A percentile compares a stretch with the other conserved stretches of the same genome.
Conservation (phyloP, 2,329 filamentous ascomycete genomes). For the Fusarium keratoplasticum region DNA sequence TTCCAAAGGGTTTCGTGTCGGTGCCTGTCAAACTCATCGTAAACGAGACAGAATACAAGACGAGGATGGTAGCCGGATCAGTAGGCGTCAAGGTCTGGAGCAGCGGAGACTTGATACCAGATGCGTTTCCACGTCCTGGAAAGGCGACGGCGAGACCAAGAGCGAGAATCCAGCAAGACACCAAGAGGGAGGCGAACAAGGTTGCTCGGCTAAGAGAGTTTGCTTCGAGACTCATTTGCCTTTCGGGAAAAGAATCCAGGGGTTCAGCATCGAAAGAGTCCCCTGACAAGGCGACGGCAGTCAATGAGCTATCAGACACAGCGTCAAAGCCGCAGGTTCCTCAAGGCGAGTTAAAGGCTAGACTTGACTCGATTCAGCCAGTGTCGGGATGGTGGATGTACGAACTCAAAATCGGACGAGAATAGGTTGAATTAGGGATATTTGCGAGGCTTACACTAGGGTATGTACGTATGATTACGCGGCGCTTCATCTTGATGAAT, state of each 20-base stretch:
- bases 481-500: not conserved
- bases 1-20: constrained; percentile 16
- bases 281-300: not conserved
- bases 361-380: not conserved
- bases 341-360: not conserved
- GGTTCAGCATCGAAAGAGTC: not conserved
- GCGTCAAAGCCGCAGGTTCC: not conserved
- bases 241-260: not conserved
- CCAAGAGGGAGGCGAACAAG: not conserved
- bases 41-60: not conserved
- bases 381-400: not conserved
- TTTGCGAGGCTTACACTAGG: not conserved
- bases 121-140: not conserved
- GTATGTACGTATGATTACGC: not conserved
- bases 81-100: constrained; percentile 13
- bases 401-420: not conserved
- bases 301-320: not conserved
- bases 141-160: not conserved
- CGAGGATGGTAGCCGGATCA: constrained; percentile 32
- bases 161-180: too few species aligned
- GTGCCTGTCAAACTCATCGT: constrained; percentile 28
- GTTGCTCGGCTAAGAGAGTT: not conserved
- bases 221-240: not conserved
- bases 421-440: not conserved
- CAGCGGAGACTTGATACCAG: not conserved